Percentiles rank a stretch among this genome's conserved stretches.
Evolutionary conservation across 805 yeast species (phyloP).

Genomic region (Wickerhamomyces hampshirensis): DNA sequence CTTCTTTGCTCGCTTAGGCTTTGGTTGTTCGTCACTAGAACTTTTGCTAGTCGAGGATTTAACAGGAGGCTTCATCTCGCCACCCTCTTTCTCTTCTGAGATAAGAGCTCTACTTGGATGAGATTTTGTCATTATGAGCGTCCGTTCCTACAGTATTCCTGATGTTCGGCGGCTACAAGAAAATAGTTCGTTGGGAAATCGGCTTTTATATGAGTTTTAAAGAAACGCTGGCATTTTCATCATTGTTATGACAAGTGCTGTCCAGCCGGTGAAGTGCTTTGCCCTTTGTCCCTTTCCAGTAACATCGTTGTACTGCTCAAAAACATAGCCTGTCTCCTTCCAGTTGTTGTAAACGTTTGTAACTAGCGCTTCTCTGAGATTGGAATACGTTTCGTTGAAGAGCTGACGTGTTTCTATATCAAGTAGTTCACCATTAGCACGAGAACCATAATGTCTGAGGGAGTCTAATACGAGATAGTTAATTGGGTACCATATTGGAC

Average conservation of each 20-base stretch:
- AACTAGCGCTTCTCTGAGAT: slow-evolving; percentile 64
- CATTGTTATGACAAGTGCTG: slow-evolving; percentile 72
- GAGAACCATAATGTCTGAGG: slow-evolving; percentile 48
- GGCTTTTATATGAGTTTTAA: slow-evolving; percentile 1
- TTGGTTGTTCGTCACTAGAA: too few relatives aligned
- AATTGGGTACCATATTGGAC: slow-evolving; percentile 89
- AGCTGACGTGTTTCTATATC: slow-evolving; percentile 24
- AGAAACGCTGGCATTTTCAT: slow-evolving; percentile 72
- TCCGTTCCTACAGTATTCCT: too few relatives aligned
- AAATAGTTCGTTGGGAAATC: background rate
- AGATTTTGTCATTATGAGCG: too few relatives aligned
- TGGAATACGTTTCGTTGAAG: slow-evolving; percentile 47
- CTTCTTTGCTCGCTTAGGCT: too few relatives aligned
- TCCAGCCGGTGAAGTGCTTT: slow-evolving; percentile 92
- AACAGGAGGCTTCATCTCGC: too few relatives aligned
- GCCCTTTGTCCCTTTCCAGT: slow-evolving; percentile 79
- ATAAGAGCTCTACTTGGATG: too few relatives aligned
- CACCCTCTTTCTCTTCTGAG: too few relatives aligned
- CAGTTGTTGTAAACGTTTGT: slow-evolving; percentile 65
- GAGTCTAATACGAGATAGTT: slow-evolving; percentile 79
- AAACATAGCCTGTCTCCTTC: slow-evolving; percentile 72
- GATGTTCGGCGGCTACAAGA: too few relatives aligned
- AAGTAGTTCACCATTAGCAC: slow-evolving; percentile 21
- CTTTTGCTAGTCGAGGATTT: too few relatives aligned
- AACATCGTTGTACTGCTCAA: slow-evolving; percentile 83